These are phyloP conservation scores for Aphanomyces stellatus DNA, from an alignment of 352 stramenopile genomes.

Conservation along the genomic window DNA sequence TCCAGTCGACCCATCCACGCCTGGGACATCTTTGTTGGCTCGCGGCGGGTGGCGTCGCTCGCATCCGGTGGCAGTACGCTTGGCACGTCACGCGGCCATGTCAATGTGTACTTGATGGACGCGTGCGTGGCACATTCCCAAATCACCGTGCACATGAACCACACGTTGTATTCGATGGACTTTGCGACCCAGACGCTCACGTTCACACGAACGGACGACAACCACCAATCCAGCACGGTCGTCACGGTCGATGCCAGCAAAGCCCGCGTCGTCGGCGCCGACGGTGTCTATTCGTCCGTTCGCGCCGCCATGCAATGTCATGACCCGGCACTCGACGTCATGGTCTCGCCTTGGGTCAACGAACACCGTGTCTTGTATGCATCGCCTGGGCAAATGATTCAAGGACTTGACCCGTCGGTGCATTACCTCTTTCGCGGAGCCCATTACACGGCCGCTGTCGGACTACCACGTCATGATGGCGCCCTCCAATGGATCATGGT, in stretches of 20 bases:
- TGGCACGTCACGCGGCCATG: conserved; percentile 9
- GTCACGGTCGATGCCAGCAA: neutral
- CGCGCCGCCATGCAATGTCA: neutral
- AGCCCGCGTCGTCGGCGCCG: neutral
- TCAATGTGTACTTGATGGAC: neutral
- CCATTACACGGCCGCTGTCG: conserved; percentile 1
- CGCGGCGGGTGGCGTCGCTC: neutral
- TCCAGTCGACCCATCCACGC: neutral
- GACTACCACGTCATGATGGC: neutral
- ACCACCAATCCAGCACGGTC: neutral
- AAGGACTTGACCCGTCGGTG: neutral
- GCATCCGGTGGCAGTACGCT: neutral
- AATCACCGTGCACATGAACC: conserved; percentile 12
- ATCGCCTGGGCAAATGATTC: neutral
- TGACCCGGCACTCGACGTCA: neutral
- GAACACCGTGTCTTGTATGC: conserved; percentile 12
- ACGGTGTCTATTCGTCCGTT: conserved; percentile 8
- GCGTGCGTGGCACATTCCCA: neutral
- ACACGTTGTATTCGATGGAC: neutral
- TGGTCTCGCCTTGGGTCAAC: conserved; percentile 2
- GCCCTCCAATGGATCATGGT: conserved; percentile 1
- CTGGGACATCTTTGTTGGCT: neutral
- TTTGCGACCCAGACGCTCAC: neutral
- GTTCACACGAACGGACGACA: neutral
- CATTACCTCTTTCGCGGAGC: conserved; percentile 3